Evolutionary conservation across 306 rosid genomes (phyloP).

Genomic region (Lotus japonicus): DNA sequence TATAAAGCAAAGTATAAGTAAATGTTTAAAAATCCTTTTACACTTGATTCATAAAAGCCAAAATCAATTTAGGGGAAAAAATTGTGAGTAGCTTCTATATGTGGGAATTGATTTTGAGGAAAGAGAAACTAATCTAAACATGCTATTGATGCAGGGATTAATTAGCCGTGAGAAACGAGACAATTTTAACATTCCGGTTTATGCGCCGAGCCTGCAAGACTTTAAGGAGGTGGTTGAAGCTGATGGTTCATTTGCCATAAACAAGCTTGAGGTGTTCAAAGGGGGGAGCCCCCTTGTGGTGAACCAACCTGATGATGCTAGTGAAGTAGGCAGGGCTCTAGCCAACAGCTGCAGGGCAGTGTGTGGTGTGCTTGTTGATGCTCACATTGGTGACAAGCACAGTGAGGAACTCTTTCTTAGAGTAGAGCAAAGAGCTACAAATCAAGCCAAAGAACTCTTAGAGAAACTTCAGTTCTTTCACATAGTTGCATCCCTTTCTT

Average conservation of each 20-base stretch:
- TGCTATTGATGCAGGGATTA: conserved; percentile 42
- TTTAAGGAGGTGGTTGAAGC: conserved; percentile 86
- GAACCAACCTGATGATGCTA: conserved; percentile 54
- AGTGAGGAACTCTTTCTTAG: conserved; percentile 64
- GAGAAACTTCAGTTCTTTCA: conserved; percentile 86
- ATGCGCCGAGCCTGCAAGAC: conserved; percentile 86
- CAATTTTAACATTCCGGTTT: conserved; percentile 81
- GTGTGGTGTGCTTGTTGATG: conserved; percentile 80
- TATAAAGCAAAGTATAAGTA: too few relatives aligned
- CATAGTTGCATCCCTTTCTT: conserved; percentile 85
- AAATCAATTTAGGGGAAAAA: too few relatives aligned
- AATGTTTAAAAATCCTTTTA: too few relatives aligned
- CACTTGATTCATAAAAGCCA: too few relatives aligned
- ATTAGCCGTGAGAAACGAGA: conserved; percentile 65
- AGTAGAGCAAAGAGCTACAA: conserved; percentile 49
- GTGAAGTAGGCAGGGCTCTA: conserved; percentile 72
- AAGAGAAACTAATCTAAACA: too few relatives aligned
- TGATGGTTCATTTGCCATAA: conserved; percentile 60
- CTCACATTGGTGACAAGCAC: conserved; percentile 79
- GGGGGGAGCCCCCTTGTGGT: conserved; percentile 97
- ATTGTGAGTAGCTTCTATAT: too few relatives aligned
- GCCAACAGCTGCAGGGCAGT: conserved; percentile 78
- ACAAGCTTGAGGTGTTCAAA: conserved; percentile 84
- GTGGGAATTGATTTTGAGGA: too few relatives aligned
- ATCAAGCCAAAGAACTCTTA: conserved; percentile 60